Base-by-base conservation (phyloP, 2,329 filamentous ascomycete species). In the Parastagonospora nodorum region DNA sequence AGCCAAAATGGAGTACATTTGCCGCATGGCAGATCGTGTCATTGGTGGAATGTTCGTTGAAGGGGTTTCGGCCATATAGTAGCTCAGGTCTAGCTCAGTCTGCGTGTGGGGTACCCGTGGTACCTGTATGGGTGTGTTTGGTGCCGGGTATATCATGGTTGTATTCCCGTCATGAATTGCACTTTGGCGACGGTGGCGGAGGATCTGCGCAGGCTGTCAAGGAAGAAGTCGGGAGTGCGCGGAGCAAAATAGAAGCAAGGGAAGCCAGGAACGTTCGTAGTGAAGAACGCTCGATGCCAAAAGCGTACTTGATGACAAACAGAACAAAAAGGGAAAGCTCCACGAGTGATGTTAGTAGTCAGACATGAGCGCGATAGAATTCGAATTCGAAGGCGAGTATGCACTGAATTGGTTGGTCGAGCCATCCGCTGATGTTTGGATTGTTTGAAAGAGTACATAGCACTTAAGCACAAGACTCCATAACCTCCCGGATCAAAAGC, bases 371-470 rank as follows among this genome's bases (percentile, higher is more conserved):
- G 5, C 19, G 5, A 24, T 24, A 5, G 3, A 24, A 24, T 24
- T 24, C 19, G 3, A 5, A 24, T 24, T 24, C 19, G 19, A 24
- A 24, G 19, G 5, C 19, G 15, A 42, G 12, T 8, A 15, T 19
- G 11, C 49, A 27, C 35, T 29, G 29, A 44, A 42, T 53, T 53
- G 41, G 49, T 56, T 61, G 57, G 61, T 59, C 59, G 55, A 63
- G 66, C 60, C 63, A 58, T 63, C 53, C 61, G 63, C 63, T 61
- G 55, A 60, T 65, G 55, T 67, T 65, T 58, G 60, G 64, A 59
- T 62, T 55, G 60, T 61, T 57, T 60, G 50, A 66, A 66, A 61
- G 61, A 68, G 66, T 68, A 66, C 60, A 67, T 65, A 61, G 55
- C 59, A 65, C 54, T 60, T 51, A 55, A 48, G 45, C 45, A 48